A percentile compares a stretch with the other conserved stretches of the same genome.
These are phyloP conservation scores for Penicillium chermesinum DNA, from an alignment of 495 filamentous ascomycete species.

Conservation along the genomic window DNA sequence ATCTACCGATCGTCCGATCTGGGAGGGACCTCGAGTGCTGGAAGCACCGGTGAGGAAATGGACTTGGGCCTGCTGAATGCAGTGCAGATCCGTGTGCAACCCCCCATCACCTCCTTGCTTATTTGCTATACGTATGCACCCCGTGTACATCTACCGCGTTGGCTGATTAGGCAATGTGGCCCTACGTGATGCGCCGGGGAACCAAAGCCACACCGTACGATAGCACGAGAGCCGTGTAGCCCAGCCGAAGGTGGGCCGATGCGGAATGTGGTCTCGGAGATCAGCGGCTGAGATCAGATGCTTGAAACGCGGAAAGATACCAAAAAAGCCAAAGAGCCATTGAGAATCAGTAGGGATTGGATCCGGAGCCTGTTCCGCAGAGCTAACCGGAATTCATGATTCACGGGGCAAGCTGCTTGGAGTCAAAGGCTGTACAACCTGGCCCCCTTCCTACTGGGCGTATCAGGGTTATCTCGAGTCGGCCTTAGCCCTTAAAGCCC, in stretches of 20 bases:
- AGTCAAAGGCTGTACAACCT: not conserved
- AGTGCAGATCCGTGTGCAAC: constrained; percentile 4
- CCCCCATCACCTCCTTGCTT: not conserved
- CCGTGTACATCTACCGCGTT: too few relatives aligned
- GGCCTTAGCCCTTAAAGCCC: too few relatives aligned
- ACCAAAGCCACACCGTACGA: constrained; percentile 3
- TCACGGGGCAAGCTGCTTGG: not conserved
- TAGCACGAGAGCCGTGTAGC: constrained; percentile 3
- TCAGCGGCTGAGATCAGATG: not conserved
- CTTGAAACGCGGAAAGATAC: too few relatives aligned
- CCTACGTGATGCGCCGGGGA: too few relatives aligned
- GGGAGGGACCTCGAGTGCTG: constrained; percentile 2
- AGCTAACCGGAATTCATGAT: not conserved
- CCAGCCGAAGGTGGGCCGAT: constrained; percentile 15
- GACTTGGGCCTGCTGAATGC: constrained; percentile 1
- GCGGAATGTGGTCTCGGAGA: constrained; percentile 16
- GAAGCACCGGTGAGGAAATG: constrained; percentile 9
- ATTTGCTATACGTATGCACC: too few relatives aligned
- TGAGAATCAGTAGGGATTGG: not conserved
- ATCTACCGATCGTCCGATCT: constrained; percentile 1
- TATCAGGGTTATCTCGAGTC: too few relatives aligned
- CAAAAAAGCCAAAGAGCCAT: too few relatives aligned
- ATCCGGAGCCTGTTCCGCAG: not conserved
- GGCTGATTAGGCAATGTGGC: too few relatives aligned
- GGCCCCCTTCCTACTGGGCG: not conserved